phyloP scores from a whole-genome alignment of 2,329 filamentous ascomycete species.

The Pseudogymnoascus sp. region DNA sequence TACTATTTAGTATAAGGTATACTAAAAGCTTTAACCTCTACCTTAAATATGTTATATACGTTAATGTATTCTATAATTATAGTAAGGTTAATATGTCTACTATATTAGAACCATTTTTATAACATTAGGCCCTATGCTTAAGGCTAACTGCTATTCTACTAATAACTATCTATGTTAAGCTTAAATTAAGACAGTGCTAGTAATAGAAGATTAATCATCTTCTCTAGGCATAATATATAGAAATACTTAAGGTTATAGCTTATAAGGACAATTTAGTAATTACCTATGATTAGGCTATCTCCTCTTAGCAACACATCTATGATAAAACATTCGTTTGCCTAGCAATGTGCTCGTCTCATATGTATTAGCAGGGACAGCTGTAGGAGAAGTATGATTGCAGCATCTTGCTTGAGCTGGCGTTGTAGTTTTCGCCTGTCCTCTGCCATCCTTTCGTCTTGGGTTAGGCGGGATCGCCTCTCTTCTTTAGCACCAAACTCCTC shows the following conservation, averaged over 20 bases:
- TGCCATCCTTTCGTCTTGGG: background rate
- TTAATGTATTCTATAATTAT: too few relatives aligned
- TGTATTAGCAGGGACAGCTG: background rate
- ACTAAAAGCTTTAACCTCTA: too few relatives aligned
- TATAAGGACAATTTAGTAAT: background rate
- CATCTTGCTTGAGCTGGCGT: background rate
- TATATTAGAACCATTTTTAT: too few relatives aligned
- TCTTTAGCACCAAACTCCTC: too few relatives aligned
- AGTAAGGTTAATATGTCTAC: too few relatives aligned
- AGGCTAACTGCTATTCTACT: too few relatives aligned
- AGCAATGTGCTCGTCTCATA: background rate
- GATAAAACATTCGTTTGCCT: background rate
- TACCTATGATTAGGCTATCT: background rate
- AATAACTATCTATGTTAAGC: background rate
- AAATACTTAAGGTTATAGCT: background rate
- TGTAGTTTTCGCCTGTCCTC: background rate
- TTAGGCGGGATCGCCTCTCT: background rate
- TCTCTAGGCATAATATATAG: background rate
- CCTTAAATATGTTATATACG: too few relatives aligned
- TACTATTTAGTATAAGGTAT: too few relatives aligned
- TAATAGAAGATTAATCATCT: background rate
- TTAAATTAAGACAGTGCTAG: background rate
- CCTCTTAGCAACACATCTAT: background rate
- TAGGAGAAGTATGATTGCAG: background rate
- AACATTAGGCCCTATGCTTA: too few relatives aligned